Percentiles rank a stretch among this genome's conserved stretches.
phyloP scores from a whole-genome alignment of 805 yeast genomes.

The Limtongia smithiae region DNA sequence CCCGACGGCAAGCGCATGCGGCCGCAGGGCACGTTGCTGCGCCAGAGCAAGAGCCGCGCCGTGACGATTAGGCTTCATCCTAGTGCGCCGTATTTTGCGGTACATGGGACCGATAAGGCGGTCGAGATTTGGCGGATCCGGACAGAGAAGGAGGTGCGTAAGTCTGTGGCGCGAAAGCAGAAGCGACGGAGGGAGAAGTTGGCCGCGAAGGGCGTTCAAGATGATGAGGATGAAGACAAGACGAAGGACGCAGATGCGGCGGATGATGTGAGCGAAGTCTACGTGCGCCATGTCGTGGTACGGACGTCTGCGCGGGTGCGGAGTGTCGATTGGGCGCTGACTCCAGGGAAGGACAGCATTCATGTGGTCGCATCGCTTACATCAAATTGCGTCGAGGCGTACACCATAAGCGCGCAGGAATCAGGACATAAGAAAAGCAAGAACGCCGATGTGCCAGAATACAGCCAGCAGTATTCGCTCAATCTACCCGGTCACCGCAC shows the following conservation, averaged over 20 bases:
- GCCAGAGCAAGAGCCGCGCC: conserved; percentile 63
- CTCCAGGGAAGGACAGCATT: conserved; percentile 42
- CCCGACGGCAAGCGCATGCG: conserved; percentile 52
- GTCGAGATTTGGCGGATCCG: conserved; percentile 74
- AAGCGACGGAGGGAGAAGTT: conserved; percentile 77
- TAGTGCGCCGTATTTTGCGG: conserved; percentile 44
- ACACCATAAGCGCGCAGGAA: conserved; percentile 54
- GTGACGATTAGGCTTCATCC: conserved; percentile 55
- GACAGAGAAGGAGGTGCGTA: conserved; percentile 68
- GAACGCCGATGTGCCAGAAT: conserved; percentile 40
- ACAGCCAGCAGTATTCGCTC: conserved; percentile 47
- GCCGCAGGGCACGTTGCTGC: conserved; percentile 55
- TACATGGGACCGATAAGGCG: conserved; percentile 78
- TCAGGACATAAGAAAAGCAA: conserved; percentile 41
- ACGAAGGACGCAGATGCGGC: conserved; percentile 55
- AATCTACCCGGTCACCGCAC: conserved; percentile 85
- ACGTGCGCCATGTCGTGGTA: conserved; percentile 65
- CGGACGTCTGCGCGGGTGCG: conserved; percentile 64
- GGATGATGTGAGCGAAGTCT: conserved; percentile 47
- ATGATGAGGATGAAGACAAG: conserved; percentile 37
- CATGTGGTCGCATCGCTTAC: conserved; percentile 64
- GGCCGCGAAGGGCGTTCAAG: conserved; percentile 27
- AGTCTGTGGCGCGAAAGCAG: conserved; percentile 71
- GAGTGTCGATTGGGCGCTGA: conserved; percentile 60
- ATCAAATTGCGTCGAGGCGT: conserved; percentile 72